Evolutionary conservation across 768 basidiomycete species (phyloP).

Genomic region (Wakefieldia striispora): DNA sequence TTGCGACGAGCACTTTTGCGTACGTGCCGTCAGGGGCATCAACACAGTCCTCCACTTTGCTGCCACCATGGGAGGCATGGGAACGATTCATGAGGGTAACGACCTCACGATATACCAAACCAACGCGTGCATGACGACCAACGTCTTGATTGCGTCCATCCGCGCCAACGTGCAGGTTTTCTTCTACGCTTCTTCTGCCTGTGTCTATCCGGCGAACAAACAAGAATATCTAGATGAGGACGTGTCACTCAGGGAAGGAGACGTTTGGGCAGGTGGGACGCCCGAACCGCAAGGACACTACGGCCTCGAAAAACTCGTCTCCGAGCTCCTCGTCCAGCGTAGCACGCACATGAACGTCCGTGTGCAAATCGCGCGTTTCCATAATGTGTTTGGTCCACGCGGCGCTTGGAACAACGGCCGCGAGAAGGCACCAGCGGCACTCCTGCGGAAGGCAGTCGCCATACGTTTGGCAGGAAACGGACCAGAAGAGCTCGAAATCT

Average conservation of each 20-base stretch:
- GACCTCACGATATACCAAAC: slow-evolving; percentile 47
- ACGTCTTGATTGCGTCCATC: slow-evolving; percentile 41
- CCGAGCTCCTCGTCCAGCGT: slow-evolving; percentile 44
- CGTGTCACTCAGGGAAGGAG: slow-evolving; percentile 45
- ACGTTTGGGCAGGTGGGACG: slow-evolving; percentile 38
- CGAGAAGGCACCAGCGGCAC: slow-evolving; percentile 58
- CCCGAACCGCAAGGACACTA: slow-evolving; percentile 55
- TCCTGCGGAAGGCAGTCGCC: slow-evolving; percentile 51
- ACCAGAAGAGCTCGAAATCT: slow-evolving; percentile 44
- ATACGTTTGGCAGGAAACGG: slow-evolving; percentile 10
- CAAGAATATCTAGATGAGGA: slow-evolving; percentile 36
- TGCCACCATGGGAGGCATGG: slow-evolving; percentile 67
- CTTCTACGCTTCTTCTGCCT: slow-evolving; percentile 58
- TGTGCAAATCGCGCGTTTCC: slow-evolving; percentile 52
- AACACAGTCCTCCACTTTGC: slow-evolving; percentile 54
- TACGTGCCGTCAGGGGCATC: slow-evolving; percentile 38
- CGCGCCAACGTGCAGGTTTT: slow-evolving; percentile 41
- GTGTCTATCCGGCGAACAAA: slow-evolving; percentile 51
- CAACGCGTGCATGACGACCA: slow-evolving; percentile 50
- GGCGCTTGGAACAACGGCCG: slow-evolving; percentile 52
- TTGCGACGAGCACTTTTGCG: slow-evolving; percentile 40
- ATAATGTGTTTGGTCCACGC: slow-evolving; percentile 57
- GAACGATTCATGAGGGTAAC: slow-evolving; percentile 52
- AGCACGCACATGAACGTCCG: slow-evolving; percentile 29
- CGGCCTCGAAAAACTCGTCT: slow-evolving; percentile 54